A percentile compares a stretch with the other conserved stretches of the same genome.
Conservation (phyloP, 2,329 filamentous ascomycete species). For the Aspergillus sp. region DNA sequence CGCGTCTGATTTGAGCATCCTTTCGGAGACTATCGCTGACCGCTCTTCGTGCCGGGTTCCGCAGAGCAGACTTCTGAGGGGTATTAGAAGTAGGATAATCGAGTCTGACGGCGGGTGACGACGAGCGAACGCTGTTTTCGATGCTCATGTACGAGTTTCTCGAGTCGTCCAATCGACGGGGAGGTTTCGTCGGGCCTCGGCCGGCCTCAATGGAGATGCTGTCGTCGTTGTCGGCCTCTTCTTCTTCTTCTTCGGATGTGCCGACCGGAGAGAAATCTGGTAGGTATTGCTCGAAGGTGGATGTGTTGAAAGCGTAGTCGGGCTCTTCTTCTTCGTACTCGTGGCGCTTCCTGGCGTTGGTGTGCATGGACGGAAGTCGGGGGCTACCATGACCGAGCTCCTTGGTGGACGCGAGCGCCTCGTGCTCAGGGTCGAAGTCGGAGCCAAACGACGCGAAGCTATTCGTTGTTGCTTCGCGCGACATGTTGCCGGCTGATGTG, state of each 20-base stretch:
- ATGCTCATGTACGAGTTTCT: conserved; percentile 53
- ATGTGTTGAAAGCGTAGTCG: conserved; percentile 50
- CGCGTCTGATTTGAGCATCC: conserved; percentile 44
- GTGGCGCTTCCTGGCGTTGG: conserved; percentile 17
- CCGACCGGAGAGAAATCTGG: conserved; percentile 51
- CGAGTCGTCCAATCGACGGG: conserved; percentile 50
- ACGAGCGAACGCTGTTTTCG: conserved; percentile 47
- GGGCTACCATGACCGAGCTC: conserved; percentile 34
- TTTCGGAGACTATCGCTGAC: conserved; percentile 43
- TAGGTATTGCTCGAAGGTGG: conserved; percentile 49
- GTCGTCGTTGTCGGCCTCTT: conserved; percentile 44
- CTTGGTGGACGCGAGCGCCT: conserved; percentile 44
- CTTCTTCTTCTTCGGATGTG: conserved; percentile 43
- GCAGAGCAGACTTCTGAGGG: conserved; percentile 38
- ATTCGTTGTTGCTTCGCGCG: conserved; percentile 29
- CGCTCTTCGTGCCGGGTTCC: conserved; percentile 31
- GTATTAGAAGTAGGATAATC: conserved; percentile 40
- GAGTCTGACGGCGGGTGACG: conserved; percentile 43
- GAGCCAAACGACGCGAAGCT: conserved; percentile 36
- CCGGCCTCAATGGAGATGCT: conserved; percentile 60
- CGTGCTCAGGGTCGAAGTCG: conserved; percentile 47
- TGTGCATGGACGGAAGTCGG: conserved; percentile 29
- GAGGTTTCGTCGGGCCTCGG: conserved; percentile 49
- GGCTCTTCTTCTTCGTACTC: conserved; percentile 36
- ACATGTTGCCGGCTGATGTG: conserved; percentile 17